Percentiles rank a stretch among this genome's conserved stretches.
Evolutionary conservation across 306 rosid species (phyloP).

Genomic region (Astragalus glycyphyllos): DNA sequence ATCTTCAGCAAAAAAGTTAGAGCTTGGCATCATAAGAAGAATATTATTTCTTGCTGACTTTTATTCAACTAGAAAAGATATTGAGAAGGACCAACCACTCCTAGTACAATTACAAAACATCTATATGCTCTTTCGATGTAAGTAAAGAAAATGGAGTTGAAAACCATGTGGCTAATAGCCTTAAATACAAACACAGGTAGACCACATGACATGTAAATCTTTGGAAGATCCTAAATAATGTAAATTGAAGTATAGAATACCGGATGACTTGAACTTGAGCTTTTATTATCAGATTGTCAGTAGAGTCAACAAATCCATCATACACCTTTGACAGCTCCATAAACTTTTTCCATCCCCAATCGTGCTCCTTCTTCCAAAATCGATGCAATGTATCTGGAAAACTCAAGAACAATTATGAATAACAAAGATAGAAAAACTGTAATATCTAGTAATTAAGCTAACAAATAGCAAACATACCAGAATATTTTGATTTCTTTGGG

Average conservation of each 20-base stretch:
- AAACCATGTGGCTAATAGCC: conserved; percentile 13
- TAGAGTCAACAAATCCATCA: conserved; percentile 93
- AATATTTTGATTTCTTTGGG: conserved; percentile 91
- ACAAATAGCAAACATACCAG: conserved; percentile 67
- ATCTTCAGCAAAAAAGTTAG: conserved; percentile 2
- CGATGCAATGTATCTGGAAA: conserved; percentile 95
- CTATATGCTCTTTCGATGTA: conserved; percentile 22
- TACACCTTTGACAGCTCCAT: conserved; percentile 96
- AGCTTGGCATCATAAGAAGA: conserved; percentile 2
- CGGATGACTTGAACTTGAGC: conserved; percentile 99
- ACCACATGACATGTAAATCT: conserved; percentile 3
- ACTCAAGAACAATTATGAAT: conserved; percentile 39
- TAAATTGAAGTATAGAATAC: conserved; percentile 51
- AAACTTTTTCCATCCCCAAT: conserved; percentile 99
- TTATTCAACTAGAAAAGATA: conserved; percentile 9
- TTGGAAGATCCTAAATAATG: conserved; percentile 16
- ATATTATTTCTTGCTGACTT: conserved; percentile 2
- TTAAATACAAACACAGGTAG: conserved; percentile 2
- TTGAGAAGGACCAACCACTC: background rate
- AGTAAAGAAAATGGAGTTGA: conserved; percentile 12
- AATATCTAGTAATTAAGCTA: conserved; percentile 35
- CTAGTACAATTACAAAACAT: conserved; percentile 23
- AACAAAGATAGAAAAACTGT: conserved; percentile 5
- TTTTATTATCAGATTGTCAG: conserved; percentile 91
- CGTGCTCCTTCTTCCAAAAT: conserved; percentile 99